A percentile compares a stretch with the other conserved stretches of the same genome.
Conservation (phyloP, 768 basidiomycete genomes). For the Kwoniella sp. region DNA sequence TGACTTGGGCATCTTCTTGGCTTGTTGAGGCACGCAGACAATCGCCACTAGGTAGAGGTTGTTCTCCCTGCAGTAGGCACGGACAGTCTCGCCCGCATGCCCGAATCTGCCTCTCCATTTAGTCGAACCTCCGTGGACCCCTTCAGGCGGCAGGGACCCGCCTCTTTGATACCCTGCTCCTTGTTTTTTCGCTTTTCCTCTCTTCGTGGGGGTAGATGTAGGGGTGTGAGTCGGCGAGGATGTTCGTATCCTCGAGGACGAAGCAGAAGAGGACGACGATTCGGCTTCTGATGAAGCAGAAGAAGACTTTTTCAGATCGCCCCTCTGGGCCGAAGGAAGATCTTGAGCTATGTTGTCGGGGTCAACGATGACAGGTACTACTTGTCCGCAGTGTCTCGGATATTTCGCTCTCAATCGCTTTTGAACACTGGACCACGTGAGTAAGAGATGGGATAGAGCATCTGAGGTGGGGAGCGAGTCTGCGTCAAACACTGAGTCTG, state of each 20-base stretch:
- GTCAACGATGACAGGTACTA: slow-evolving; percentile 45
- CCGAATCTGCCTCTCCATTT: slow-evolving; percentile 18
- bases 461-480: slow-evolving; percentile 29
- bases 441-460: slow-evolving; percentile 34
- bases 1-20: neutral
- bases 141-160: too few species aligned
- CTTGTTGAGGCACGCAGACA: slow-evolving; percentile 29
- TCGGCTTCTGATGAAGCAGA: neutral
- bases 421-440: slow-evolving; percentile 40
- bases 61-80: slow-evolving; percentile 42
- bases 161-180: too few species aligned
- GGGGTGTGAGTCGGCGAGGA: too few species aligned
- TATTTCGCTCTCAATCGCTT: slow-evolving; percentile 33
- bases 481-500: too few species aligned
- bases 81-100: slow-evolving; percentile 46
- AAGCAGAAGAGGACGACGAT: neutral
- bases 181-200: too few species aligned
- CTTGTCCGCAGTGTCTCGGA: slow-evolving; percentile 35
- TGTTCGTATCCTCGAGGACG: neutral
- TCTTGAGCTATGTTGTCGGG: slow-evolving; percentile 24
- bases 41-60: slow-evolving; percentile 32
- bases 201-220: too few species aligned
- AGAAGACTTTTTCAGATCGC: neutral
- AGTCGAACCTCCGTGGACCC: neutral
- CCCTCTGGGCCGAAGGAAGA: neutral